Evolutionary conservation across 768 basidiomycete species (phyloP), one percentile per base, ranked within the genome.

Genomic region (Tylopilus felleus): DNA sequence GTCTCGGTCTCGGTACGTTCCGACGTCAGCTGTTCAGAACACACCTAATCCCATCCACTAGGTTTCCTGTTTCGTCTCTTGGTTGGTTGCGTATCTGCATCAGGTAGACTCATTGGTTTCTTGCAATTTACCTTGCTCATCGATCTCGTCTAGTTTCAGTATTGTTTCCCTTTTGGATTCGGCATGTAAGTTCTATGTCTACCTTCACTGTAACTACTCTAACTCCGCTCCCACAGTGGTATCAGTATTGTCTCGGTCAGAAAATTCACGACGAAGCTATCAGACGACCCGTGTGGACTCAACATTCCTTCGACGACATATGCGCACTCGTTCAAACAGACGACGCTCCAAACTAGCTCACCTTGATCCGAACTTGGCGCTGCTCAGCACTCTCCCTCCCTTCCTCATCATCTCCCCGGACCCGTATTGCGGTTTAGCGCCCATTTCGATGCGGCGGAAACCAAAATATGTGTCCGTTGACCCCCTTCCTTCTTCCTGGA

Each of bases 391-490:
- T 16, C 23, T 22, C 13, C 29, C 8, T 12, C 49, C 33, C 25
- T 4, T 14, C 25, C 50, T 43, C 39, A 23, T 16, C n/a, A 5
- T 43, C 60, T 62, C 38, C 43, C 47, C 56, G 52, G 44, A 40
- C 27, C 44, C 8, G 1, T 49, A 17, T 28, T 41, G 39, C 17
- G 36, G 17, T 42, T 59, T 35, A 8, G 29, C 25, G 53, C 53
- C 58, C 48, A 38, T 39, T 16, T 56, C 27, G 51, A 53, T 46
- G 58, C 50, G 59, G 59, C 33, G 48, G 33, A 60, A 60, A 50
- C 28, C 33, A 25, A 33, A 28, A 14, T 19, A 3, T n/a, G 22
- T 25, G 9, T 60, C 22, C 35, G 58, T 46, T 56, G 45, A 47
- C 45, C 58, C 51, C 19, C 8, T 2, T n/a, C 23, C 47, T 17